Conservation (phyloP, 2,329 filamentous ascomycete genomes). For the Verticillium nubilum region DNA sequence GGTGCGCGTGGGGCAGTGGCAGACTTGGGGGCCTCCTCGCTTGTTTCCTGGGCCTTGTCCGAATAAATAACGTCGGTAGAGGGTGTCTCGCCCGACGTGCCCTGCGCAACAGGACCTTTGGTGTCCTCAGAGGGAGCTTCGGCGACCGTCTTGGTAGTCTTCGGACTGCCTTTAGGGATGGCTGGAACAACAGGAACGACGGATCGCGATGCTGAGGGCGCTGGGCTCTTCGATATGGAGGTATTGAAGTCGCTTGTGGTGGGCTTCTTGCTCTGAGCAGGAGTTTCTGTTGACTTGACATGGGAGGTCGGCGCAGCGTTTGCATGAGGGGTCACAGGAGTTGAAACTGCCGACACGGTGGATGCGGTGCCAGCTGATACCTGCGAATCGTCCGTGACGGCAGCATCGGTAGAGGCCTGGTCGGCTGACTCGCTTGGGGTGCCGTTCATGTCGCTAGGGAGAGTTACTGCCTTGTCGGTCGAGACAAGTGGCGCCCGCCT, state of each 20-base stretch:
- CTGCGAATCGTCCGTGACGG: constrained; percentile 9
- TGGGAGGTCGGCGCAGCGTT: neutral
- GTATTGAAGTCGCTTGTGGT: constrained; percentile 8
- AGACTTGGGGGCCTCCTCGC: constrained; percentile 10
- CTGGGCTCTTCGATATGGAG: neutral
- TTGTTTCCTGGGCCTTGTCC: constrained; percentile 3
- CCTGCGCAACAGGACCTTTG: constrained; percentile 16
- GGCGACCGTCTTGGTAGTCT: constrained; percentile 16
- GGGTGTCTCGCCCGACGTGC: constrained; percentile 8
- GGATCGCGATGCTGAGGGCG: constrained; percentile 14
- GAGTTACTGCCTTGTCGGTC: constrained; percentile 32
- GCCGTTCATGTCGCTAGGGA: constrained; percentile 34
- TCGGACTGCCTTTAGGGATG: constrained; percentile 33
- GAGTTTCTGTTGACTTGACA: constrained; percentile 10
- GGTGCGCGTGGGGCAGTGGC: constrained; percentile 21
- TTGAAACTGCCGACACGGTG: constrained; percentile 9
- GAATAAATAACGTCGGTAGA: neutral
- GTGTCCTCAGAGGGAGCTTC: constrained; percentile 11
- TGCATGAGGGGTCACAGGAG: neutral
- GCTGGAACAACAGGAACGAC: constrained; percentile 42
- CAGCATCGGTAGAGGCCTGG: constrained; percentile 11
- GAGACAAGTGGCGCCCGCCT: constrained; percentile 35
- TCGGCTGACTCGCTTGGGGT: constrained; percentile 14
- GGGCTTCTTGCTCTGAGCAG: constrained; percentile 9
- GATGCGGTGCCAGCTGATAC: constrained; percentile 14